phyloP scores from a whole-genome alignment of 208 protist species.

The Acanthamoeba culbertsoni region DNA sequence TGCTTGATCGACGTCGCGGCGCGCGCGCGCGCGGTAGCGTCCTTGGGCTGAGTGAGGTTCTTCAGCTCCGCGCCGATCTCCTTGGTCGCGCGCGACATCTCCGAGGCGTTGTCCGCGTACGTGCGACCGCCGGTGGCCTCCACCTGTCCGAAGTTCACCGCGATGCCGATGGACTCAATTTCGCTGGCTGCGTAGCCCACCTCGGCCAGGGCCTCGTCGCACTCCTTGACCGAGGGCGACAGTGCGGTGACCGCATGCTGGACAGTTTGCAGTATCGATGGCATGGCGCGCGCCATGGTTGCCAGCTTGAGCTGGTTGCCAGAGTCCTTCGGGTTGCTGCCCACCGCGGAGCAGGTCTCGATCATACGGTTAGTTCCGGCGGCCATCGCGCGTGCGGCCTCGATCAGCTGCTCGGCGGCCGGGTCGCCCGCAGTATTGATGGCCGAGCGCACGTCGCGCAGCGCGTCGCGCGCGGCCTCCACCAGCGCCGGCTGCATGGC shows the following conservation, averaged over 20 bases:
- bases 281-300: not conserved
- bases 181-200: not conserved
- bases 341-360: not conserved
- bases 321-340: constrained; percentile 36
- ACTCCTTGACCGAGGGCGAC: constrained; percentile 10
- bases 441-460: constrained; percentile 36
- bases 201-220: constrained; percentile 47
- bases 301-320: constrained; percentile 9
- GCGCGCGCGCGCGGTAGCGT: not conserved
- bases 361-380: not conserved
- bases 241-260: constrained; percentile 4
- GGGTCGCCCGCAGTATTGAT: not conserved
- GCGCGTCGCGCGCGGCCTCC: not conserved
- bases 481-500: constrained; percentile 19
- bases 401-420: constrained; percentile 16
- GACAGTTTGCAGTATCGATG: not conserved
- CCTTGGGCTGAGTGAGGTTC: constrained; percentile 5
- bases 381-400: not conserved
- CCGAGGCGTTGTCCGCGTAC: not conserved
- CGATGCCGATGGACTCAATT: not conserved
- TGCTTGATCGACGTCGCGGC: constrained; percentile 1
- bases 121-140: not conserved
- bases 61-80: not conserved
- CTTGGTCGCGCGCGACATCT: not conserved
- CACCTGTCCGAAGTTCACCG: constrained; percentile 14